Base-by-base conservation (phyloP, 2,329 filamentous ascomycete species). In the Cercospora sojina region DNA sequence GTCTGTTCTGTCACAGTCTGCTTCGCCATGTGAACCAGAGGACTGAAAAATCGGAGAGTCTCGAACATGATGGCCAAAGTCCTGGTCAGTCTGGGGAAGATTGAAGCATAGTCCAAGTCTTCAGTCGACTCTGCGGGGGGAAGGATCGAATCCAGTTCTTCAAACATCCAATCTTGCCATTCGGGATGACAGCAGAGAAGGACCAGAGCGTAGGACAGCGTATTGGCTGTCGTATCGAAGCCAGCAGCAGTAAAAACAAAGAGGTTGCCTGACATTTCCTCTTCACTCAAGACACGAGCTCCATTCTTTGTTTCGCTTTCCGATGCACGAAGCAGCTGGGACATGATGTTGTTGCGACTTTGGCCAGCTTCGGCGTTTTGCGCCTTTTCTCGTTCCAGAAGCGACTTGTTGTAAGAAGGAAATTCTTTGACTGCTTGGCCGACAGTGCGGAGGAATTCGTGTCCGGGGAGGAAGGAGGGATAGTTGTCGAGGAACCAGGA, bases 131-230 rank as follows among this genome's bases (percentile, higher is more conserved):
- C 70, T 5, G 67, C 63, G 5, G 72, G 59, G 2, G 69, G 68
- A 4, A 81, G 31, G 6, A 84, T 73, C 1, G 70, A 55, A 55
- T 80, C 74, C 38, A 86, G 76, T 69, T 87, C 85, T 62, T 83
- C 83, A 8, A 75, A 74, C 3, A 87, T 71, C 84, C 85, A 86
- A 3, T 80, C 78, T 72, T 87, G 85, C 75, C 81, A 82, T 60
- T 83, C 72, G 0, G 83, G 82, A 65, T 84, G 75, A 1, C 78
- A 72, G 1, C 83, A 79, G 0, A 86, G 76, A 4, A 84, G 73
- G 1, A 79, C 77, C n/a, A 85, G 70, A 2, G 82, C 80, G 67
- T 82, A 87, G 0, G 80, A 78, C 55, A 86, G 77, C 0, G 82
- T 83, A 60, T 83, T 83, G 2, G 83, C 82, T 0, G 83, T 84